These are phyloP conservation scores for Oryza coarctata DNA, from an alignment of 176 grass and related monocot species.

Conservation along the genomic window DNA sequence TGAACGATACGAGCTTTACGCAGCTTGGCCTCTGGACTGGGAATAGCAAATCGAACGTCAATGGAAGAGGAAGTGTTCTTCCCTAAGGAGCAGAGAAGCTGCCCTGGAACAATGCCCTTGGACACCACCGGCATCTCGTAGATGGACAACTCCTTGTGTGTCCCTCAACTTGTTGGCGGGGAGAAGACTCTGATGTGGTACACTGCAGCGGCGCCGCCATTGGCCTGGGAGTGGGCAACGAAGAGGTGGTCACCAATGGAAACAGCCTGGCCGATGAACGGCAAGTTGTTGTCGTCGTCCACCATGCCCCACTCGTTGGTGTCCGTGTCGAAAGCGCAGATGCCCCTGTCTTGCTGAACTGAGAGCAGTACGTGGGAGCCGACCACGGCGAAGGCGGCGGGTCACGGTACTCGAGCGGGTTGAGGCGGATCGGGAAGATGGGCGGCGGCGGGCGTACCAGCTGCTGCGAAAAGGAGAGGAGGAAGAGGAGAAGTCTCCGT, in stretches of 20 bases:
- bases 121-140: too few species aligned
- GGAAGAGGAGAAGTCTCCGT: too few species aligned
- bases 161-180: neutral
- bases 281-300: neutral
- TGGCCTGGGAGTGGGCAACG: neutral
- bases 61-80: too few species aligned
- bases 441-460: neutral
- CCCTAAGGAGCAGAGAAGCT: too few species aligned
- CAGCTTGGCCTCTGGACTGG: too few species aligned
- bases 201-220: neutral
- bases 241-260: neutral
- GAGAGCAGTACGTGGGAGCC: slow-evolving; percentile 24
- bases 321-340: neutral
- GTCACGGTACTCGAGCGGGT: neutral
- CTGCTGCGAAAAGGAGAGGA: too few species aligned
- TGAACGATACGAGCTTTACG: too few species aligned
- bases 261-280: neutral
- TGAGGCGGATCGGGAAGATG: slow-evolving; percentile 10
- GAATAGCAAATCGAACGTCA: too few species aligned
- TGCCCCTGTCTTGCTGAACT: slow-evolving; percentile 10
- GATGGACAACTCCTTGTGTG: too few species aligned
- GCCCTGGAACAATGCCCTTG: too few species aligned
- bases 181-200: neutral
- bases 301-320: neutral
- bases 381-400: neutral